Percentiles rank a stretch among this genome's conserved stretches.
phyloP scores from a whole-genome alignment of 768 basidiomycete genomes.

The Roridomyces roridus region DNA sequence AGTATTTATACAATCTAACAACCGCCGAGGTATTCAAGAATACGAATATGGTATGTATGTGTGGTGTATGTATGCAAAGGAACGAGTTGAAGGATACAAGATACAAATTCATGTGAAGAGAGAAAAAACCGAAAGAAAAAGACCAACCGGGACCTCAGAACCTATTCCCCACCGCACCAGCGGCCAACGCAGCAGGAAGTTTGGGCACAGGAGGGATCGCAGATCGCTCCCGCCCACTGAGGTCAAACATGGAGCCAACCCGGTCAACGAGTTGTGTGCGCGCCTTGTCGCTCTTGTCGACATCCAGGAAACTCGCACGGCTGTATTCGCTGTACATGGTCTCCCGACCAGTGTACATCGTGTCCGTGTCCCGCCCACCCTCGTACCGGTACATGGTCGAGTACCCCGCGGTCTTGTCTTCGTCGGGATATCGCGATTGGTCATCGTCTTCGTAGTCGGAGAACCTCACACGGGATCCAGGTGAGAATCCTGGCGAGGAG shows the following conservation, averaged over 20 bases:
- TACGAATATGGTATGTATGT: constrained; percentile 6
- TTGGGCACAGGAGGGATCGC: constrained; percentile 51
- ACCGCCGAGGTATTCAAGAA: too few relatives aligned
- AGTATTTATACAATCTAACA: not conserved
- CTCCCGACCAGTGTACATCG: too few relatives aligned
- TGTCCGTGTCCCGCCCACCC: constrained; percentile 34
- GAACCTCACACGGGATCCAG: not conserved
- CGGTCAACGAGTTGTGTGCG: constrained; percentile 55
- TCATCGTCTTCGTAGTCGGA: constrained; percentile 26
- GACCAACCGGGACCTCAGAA: constrained; percentile 35
- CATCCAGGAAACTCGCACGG: constrained; percentile 58
- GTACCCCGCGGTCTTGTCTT: constrained; percentile 27
- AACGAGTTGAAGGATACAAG: not conserved
- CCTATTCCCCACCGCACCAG: constrained; percentile 31
- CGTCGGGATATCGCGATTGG: constrained; percentile 31
- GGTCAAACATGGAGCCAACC: constrained; percentile 59
- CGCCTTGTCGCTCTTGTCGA: constrained; percentile 55
- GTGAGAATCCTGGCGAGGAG: constrained; percentile 6
- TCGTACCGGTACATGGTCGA: constrained; percentile 33
- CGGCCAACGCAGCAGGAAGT: constrained; percentile 40
- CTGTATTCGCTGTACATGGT: constrained; percentile 55
- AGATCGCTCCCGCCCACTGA: constrained; percentile 39
- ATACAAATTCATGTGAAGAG: not conserved
- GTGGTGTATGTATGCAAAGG: constrained; percentile 12
- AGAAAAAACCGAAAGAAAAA: constrained; percentile 6